These are phyloP conservation scores for Chrysopogon serrulatus DNA, from an alignment of 176 grass and related monocot species.

Conservation along the genomic window DNA sequence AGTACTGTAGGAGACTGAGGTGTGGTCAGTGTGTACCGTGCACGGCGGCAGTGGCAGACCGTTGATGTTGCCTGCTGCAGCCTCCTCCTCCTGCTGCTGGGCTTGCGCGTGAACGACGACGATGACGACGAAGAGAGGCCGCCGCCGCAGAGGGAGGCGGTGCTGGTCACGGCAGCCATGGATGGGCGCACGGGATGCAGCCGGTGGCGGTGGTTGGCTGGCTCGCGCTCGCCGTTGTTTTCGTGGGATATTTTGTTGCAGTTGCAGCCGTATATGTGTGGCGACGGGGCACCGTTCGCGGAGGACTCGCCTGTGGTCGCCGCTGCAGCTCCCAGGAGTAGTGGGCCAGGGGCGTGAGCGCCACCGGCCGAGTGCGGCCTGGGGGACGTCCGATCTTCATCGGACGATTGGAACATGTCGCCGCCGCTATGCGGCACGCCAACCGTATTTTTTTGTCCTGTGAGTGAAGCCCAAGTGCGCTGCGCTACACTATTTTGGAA, in stretches of 20 bases:
- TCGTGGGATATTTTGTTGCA: neutral
- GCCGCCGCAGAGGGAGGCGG: constrained; percentile 18
- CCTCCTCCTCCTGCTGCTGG: neutral
- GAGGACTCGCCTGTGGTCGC: neutral
- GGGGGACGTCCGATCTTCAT: neutral
- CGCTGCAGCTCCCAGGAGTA: neutral
- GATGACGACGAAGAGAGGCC: neutral
- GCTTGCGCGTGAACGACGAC: neutral
- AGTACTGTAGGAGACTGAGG: neutral
- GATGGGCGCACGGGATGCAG: neutral
- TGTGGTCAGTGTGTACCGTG: neutral
- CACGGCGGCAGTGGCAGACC: constrained; percentile 5
- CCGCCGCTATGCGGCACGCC: neutral
- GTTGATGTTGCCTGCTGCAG: neutral
- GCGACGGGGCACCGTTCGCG: neutral
- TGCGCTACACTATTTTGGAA: no score
- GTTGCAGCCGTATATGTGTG: neutral
- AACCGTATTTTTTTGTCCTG: neutral
- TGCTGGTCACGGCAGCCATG: constrained; percentile 39
- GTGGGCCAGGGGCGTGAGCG: neutral
- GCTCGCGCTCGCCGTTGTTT: neutral
- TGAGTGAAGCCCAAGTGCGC: no score
- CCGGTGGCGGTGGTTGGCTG: neutral
- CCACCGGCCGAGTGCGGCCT: neutral
- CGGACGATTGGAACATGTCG: neutral